Conservation (phyloP, 768 basidiomycete genomes). For the Imleria badia region DNA sequence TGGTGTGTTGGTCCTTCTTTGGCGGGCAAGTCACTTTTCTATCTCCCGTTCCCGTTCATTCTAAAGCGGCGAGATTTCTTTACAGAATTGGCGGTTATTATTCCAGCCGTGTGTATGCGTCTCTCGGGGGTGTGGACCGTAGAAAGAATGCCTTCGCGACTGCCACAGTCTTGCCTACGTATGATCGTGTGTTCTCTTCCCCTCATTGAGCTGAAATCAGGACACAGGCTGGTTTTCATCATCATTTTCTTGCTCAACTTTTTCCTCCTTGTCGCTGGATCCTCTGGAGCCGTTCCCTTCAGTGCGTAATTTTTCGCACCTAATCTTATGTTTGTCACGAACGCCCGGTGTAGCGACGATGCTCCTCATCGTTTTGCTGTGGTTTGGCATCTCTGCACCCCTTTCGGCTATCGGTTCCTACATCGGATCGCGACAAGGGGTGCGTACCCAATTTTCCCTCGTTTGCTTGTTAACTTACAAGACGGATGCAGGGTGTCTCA, state of each 20-base stretch:
- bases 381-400: slow-evolving; percentile 95
- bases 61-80: background rate
- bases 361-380: slow-evolving; percentile 77
- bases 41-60: background rate
- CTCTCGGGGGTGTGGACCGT: slow-evolving; percentile 69
- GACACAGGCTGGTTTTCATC: slow-evolving; percentile 70
- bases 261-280: slow-evolving; percentile 79
- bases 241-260: slow-evolving; percentile 90
- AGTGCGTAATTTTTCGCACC: slow-evolving; percentile 44
- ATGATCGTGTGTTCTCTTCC: slow-evolving; percentile 25
- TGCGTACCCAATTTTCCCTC: slow-evolving; percentile 36
- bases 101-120: slow-evolving; percentile 78
- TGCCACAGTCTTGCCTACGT: slow-evolving; percentile 87
- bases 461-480: slow-evolving; percentile 5
- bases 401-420: slow-evolving; percentile 85
- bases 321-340: background rate
- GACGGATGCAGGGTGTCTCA: slow-evolving; percentile 51
- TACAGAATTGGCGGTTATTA: slow-evolving; percentile 83
- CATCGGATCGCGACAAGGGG: slow-evolving; percentile 84
- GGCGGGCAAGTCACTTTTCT: slow-evolving; percentile 54
- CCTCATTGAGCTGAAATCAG: slow-evolving; percentile 5
- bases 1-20: slow-evolving; percentile 88
- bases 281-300: slow-evolving; percentile 96
- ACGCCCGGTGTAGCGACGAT: slow-evolving; percentile 59
- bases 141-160: slow-evolving; percentile 85